phyloP scores from a whole-genome alignment of 441 rosid species.

The Erodium texanum region DNA sequence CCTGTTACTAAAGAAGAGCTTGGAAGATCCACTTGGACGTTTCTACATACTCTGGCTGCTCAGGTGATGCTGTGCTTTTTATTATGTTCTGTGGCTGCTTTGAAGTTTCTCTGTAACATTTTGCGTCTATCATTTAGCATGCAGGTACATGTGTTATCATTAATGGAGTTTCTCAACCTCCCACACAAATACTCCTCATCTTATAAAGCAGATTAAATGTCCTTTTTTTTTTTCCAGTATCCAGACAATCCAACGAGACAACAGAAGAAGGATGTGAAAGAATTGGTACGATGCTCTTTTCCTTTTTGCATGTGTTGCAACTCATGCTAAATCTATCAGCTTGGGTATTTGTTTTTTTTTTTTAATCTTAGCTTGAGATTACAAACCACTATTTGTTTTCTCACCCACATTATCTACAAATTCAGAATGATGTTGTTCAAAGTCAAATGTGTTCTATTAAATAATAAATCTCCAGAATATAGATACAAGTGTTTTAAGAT shows the following conservation, averaged over 20 bases:
- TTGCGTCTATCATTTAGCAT: background rate
- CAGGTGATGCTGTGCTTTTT: slow-evolving; percentile 40
- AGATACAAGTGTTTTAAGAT: background rate
- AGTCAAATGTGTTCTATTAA: background rate
- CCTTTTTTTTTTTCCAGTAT: slow-evolving; percentile 41
- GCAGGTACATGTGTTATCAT: background rate
- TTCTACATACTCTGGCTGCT: slow-evolving; percentile 88
- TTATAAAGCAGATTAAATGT: background rate
- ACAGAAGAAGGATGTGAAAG: slow-evolving; percentile 85
- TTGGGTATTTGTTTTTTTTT: no score
- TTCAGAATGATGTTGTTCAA: background rate
- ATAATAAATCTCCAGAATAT: background rate
- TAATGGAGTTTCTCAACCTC: background rate
- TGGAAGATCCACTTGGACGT: slow-evolving; percentile 92
- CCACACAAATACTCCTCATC: background rate
- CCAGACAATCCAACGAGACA: slow-evolving; percentile 91
- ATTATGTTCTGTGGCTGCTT: background rate
- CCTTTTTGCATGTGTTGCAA: background rate
- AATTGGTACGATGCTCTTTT: slow-evolving; percentile 48
- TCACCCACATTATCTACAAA: no score
- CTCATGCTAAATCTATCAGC: no score
- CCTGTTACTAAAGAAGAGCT: slow-evolving; percentile 89
- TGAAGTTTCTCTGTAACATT: background rate
- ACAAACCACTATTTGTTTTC: no score
- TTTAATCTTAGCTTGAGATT: no score